These are phyloP conservation scores for Hypoxylon perforatum DNA, from an alignment of 495 filamentous ascomycete genomes.

Conservation along the genomic window DNA sequence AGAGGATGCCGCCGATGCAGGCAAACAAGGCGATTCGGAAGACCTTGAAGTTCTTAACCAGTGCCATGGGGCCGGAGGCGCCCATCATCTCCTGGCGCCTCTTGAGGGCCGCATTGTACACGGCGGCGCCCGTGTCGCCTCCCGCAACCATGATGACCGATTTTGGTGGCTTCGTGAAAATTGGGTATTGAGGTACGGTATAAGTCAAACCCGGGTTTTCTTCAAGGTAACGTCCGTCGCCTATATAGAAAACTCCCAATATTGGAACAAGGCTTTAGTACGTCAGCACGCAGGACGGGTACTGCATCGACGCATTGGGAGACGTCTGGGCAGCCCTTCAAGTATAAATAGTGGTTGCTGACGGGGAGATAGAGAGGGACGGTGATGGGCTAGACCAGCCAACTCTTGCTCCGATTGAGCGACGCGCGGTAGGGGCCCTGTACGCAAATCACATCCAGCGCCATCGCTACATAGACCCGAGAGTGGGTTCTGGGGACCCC, in stretches of 20 bases:
- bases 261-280: neutral
- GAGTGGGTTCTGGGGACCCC: constrained; percentile 21
- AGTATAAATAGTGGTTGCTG: constrained; percentile 29
- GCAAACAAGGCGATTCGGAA: constrained; percentile 81
- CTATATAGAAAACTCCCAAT: constrained; percentile 1
- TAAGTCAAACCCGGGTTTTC: neutral
- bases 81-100: constrained; percentile 74
- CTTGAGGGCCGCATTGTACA: constrained; percentile 72
- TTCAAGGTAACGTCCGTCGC: neutral
- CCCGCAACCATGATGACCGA: constrained; percentile 49
- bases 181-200: neutral
- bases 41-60: constrained; percentile 75
- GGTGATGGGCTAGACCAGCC: constrained; percentile 5
- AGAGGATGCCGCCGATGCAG: constrained; percentile 76
- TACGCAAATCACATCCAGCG: constrained; percentile 15
- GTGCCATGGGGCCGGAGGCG: constrained; percentile 69
- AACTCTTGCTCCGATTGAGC: constrained; percentile 19
- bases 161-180: neutral
- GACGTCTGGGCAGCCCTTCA: constrained; percentile 1
- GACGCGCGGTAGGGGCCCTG: neutral
- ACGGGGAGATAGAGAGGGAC: constrained; percentile 3
- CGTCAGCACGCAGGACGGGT: constrained; percentile 4
- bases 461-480: constrained; percentile 5
- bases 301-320: constrained; percentile 6
- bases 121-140: constrained; percentile 49